Conservation (phyloP, 768 basidiomycete genomes). For the Leccinum arenicola region DNA sequence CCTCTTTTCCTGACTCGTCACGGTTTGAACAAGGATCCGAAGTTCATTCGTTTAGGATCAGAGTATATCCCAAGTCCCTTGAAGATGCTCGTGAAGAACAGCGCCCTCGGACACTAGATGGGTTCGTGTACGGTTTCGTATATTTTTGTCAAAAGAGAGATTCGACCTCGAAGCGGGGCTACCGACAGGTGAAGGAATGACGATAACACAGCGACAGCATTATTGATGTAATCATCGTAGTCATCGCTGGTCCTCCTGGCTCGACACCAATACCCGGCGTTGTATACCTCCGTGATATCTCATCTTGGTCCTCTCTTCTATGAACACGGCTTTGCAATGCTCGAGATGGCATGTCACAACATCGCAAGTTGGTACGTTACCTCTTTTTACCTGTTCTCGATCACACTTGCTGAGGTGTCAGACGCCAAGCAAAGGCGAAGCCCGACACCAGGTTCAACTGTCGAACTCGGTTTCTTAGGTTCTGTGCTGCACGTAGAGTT, state of each 20-base stretch:
- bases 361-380: slow-evolving; percentile 74
- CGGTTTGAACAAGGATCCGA: slow-evolving; percentile 84
- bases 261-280: slow-evolving; percentile 74
- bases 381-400: background rate
- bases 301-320: slow-evolving; percentile 76
- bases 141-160: slow-evolving; percentile 75
- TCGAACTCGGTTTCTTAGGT: slow-evolving; percentile 85
- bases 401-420: slow-evolving; percentile 7
- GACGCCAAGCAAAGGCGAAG: slow-evolving; percentile 68
- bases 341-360: slow-evolving; percentile 84
- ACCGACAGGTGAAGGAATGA: slow-evolving; percentile 58
- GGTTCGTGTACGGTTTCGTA: slow-evolving; percentile 75
- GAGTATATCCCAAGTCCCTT: slow-evolving; percentile 39
- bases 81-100: slow-evolving; percentile 21
- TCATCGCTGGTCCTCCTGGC: slow-evolving; percentile 72
- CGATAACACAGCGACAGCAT: background rate
- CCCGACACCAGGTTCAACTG: slow-evolving; percentile 57
- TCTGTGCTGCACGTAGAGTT: slow-evolving; percentile 70
- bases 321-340: slow-evolving; percentile 70
- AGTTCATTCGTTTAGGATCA: slow-evolving; percentile 83
- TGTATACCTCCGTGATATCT: slow-evolving; percentile 68
- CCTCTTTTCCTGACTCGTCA: slow-evolving; percentile 86
- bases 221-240: slow-evolving; percentile 8
- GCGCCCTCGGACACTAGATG: slow-evolving; percentile 48
- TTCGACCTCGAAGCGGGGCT: slow-evolving; percentile 67